Base-by-base conservation (phyloP, 2,329 filamentous ascomycete genomes). In the Sordariomycetes sp. region DNA sequence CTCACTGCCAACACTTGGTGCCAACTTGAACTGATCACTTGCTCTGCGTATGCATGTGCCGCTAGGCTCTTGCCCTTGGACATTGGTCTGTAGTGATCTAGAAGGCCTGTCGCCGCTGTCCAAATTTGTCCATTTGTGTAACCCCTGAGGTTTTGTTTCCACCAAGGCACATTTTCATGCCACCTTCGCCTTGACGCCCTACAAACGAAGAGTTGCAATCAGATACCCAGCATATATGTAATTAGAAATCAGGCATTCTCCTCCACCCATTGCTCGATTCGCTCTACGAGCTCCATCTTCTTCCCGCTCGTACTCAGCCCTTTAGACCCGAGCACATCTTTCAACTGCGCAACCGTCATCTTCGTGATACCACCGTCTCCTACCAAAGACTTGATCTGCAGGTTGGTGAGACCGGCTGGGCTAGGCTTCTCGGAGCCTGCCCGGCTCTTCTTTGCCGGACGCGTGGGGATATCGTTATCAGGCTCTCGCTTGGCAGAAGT, bases 251-350 rank as follows among this genome's bases (percentile, higher is more conserved):
- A 42, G 7, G 15, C 29, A 15, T 68, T 69, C 29, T 63, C 58
- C 35, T 75, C 72, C 9, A 69, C 54, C 71, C 71, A 77, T 38
- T 70, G 55, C 49, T 75, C 72, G 23, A 78, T 49, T 39, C 66
- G 63, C 41, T 76, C 72, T 5, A 75, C 45, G 31, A 78, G 46
- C 3, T 72, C 68, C 3, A 62, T 61, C 54, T 78, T 78, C 46
- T 62, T 61, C 0, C 73, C 73, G 7, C 59, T 49, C 0, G 62
- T 61, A 21, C 64, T 67, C 24, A 75, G 44, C 0, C 67, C 69
- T 37, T 65, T 67, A 19, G 55, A 57, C 0, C 49, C 56, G 23
- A 75, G 54, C 6, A 72, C 49, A 16, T 67, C 64, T 39, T 64
- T 72, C 21, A 78, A 51, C 34, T 70, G 66, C 0, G 57, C 61